Conservation (phyloP, 805 yeast species). For the Sugiyamaella smithiae region DNA sequence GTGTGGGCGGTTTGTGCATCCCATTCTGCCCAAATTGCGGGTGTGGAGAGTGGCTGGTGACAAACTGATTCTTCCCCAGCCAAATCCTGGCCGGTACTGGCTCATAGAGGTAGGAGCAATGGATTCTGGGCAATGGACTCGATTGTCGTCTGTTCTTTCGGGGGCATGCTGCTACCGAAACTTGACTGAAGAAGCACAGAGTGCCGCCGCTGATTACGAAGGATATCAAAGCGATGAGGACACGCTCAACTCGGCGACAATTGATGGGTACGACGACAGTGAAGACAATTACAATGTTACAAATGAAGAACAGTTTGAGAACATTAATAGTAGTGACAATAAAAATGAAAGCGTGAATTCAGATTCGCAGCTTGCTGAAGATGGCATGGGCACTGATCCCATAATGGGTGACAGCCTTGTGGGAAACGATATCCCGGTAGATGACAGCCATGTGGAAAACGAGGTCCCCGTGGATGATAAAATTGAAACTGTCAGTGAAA, state of each 20-base stretch:
- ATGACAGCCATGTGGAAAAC: not conserved
- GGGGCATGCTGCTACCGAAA: conserved; percentile 19
- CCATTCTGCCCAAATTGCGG: conserved; percentile 63
- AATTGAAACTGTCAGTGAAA: not conserved
- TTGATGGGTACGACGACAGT: not conserved
- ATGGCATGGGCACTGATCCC: not conserved
- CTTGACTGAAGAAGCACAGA: not conserved
- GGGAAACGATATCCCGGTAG: not conserved
- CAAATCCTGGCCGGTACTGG: conserved; percentile 79
- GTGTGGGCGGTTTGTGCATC: conserved; percentile 71
- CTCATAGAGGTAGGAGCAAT: conserved; percentile 35
- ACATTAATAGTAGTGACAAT: not conserved
- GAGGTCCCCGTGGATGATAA: not conserved
- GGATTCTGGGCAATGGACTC: not conserved
- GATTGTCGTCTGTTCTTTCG: conserved; percentile 17
- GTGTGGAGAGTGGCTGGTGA: conserved; percentile 48
- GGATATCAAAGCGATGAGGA: not conserved
- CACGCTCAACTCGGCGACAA: too few species aligned
- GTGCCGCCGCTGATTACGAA: not conserved
- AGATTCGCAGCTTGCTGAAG: not conserved
- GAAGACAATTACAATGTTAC: not conserved
- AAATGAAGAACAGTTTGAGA: not conserved
- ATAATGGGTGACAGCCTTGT: not conserved
- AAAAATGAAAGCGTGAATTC: not conserved
- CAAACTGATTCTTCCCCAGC: conserved; percentile 60